These are phyloP conservation scores for Carallia pectinifolia DNA, from an alignment of 345 rosid species.

Conservation along the genomic window DNA sequence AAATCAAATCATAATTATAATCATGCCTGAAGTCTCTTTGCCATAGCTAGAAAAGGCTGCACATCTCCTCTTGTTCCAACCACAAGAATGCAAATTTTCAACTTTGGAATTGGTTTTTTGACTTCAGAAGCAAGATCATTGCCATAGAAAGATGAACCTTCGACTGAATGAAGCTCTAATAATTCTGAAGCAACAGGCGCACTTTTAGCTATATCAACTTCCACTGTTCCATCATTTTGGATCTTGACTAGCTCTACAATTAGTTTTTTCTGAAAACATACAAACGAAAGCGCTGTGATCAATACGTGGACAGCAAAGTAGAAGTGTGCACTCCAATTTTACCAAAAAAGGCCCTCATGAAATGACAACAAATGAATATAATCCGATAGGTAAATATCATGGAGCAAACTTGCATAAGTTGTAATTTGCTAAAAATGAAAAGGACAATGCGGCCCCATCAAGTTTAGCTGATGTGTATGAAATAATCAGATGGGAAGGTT, in stretches of 20 bases:
- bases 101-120: slow-evolving; percentile 64
- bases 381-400: neutral
- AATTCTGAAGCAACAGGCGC: slow-evolving; percentile 74
- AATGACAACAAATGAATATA: neutral
- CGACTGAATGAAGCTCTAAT: slow-evolving; percentile 61
- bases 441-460: slow-evolving; percentile 6
- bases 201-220: slow-evolving; percentile 70
- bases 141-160: slow-evolving; percentile 40
- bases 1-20: slow-evolving; percentile 11
- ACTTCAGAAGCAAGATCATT: slow-evolving; percentile 40
- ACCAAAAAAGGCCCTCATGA: neutral
- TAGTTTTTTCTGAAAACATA: slow-evolving; percentile 62
- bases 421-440: neutral
- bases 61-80: slow-evolving; percentile 99
- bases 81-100: slow-evolving; percentile 78
- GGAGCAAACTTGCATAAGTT: neutral
- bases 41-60: slow-evolving; percentile 91
- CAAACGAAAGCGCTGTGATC: slow-evolving; percentile 4
- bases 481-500: neutral
- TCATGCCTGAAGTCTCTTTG: slow-evolving; percentile 91
- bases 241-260: slow-evolving; percentile 80
- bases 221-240: slow-evolving; percentile 94
- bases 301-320: slow-evolving; percentile 9
- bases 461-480: neutral
- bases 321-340: neutral